Evolutionary conservation across 352 stramenopile genomes (phyloP).

Genomic region (Globisporangium orthogonon): DNA sequence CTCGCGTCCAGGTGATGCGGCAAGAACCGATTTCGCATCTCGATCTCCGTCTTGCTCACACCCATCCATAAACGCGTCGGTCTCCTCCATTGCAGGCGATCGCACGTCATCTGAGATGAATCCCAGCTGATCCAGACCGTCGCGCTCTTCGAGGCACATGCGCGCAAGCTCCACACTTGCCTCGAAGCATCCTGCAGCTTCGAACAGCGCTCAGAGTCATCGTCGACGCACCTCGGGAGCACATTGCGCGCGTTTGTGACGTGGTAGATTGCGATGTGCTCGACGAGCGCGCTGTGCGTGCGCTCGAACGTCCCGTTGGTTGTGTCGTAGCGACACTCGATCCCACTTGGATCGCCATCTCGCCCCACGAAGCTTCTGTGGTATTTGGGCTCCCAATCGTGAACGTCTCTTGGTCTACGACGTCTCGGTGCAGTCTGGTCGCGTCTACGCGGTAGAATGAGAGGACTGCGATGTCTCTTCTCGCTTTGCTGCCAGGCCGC

Average conservation of each 20-base stretch:
- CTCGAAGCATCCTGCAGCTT: slow-evolving; percentile 34
- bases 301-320: slow-evolving; percentile 30
- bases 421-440: too few relatives aligned
- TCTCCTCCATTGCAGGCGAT: slow-evolving; percentile 22
- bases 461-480: slow-evolving; percentile 36
- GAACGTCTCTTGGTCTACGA: too few relatives aligned
- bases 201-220: slow-evolving; percentile 29
- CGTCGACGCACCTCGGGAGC: slow-evolving; percentile 36
- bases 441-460: slow-evolving; percentile 54
- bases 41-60: slow-evolving; percentile 52
- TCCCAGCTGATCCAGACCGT: slow-evolving; percentile 32
- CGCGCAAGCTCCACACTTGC: slow-evolving; percentile 28
- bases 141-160: slow-evolving; percentile 35
- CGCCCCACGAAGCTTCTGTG: slow-evolving; percentile 36
- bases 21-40: slow-evolving; percentile 68
- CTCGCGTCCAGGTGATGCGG: slow-evolving; percentile 71
- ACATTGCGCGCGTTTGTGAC: slow-evolving; percentile 29
- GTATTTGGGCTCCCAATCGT: slow-evolving; percentile 49
- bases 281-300: slow-evolving; percentile 49
- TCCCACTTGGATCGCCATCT: slow-evolving; percentile 41
- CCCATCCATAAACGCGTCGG: slow-evolving; percentile 29
- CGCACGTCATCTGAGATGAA: slow-evolving; percentile 28
- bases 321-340: slow-evolving; percentile 38
- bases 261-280: slow-evolving; percentile 53
- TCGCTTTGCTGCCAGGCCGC: slow-evolving; percentile 14